phyloP scores from a whole-genome alignment of 169 alveolate genomes.

The Plasmodium relictum region DNA sequence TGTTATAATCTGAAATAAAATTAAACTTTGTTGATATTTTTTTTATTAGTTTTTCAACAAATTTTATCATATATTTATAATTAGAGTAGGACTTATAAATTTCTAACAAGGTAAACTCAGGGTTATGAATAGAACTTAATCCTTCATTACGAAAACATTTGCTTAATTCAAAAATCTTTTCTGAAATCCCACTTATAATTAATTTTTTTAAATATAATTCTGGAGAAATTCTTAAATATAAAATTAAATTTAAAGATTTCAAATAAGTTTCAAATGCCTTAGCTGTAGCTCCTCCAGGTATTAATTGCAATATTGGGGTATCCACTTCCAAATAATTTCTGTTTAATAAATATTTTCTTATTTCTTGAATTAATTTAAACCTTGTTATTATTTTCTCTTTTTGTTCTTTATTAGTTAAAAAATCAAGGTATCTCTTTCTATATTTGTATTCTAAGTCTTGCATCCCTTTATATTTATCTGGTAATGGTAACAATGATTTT shows the following conservation, averaged over 20 bases:
- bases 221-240: constrained; percentile 96
- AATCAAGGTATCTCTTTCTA: constrained; percentile 91
- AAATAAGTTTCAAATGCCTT: constrained; percentile 94
- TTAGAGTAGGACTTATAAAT: constrained; percentile 95
- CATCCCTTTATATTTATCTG: constrained; percentile 80
- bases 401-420: constrained; percentile 85
- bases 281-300: constrained; percentile 96
- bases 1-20: neutral
- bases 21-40: constrained; percentile 73
- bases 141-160: constrained; percentile 97
- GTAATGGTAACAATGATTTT: constrained; percentile 61
- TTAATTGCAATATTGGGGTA: constrained; percentile 94
- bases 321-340: constrained; percentile 93
- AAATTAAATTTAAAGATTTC: constrained; percentile 91
- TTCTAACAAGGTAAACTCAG: constrained; percentile 95
- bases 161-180: constrained; percentile 95
- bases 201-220: constrained; percentile 94
- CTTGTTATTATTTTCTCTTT: constrained; percentile 86
- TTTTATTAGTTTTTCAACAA: constrained; percentile 92
- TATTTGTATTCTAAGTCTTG: constrained; percentile 88
- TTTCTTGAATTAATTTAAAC: constrained; percentile 84
- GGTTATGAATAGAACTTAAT: constrained; percentile 92
- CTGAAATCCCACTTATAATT: constrained; percentile 93
- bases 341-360: constrained; percentile 85
- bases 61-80: constrained; percentile 93